phyloP scores from a whole-genome alignment of 805 yeast species.

The Ogataea neopini region DNA sequence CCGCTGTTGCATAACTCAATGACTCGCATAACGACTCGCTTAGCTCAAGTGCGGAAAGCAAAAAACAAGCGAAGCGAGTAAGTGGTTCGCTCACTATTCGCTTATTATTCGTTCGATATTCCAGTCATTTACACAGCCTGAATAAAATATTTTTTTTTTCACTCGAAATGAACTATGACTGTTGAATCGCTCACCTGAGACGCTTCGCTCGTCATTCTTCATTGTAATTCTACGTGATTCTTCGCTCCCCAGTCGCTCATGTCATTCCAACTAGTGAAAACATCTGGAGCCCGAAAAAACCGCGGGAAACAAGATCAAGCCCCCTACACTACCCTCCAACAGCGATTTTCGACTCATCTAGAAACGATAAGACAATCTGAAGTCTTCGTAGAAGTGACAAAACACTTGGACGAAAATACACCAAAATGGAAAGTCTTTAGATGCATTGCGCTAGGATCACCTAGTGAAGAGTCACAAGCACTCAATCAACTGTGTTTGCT shows the following conservation, averaged over 20 bases:
- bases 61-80: too few relatives aligned
- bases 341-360: slow-evolving; percentile 3
- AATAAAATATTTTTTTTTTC: background rate
- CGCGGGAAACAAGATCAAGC: background rate
- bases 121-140: too few relatives aligned
- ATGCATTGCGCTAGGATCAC: slow-evolving; percentile 36
- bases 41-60: too few relatives aligned
- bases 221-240: too few relatives aligned
- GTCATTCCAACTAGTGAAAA: background rate
- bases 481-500: slow-evolving; percentile 32
- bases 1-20: too few relatives aligned
- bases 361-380: slow-evolving; percentile 9
- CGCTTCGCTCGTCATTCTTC: too few relatives aligned
- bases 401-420: slow-evolving; percentile 11
- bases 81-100: too few relatives aligned
- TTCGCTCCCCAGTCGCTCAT: too few relatives aligned
- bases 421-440: slow-evolving; percentile 18
- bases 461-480: slow-evolving; percentile 25
- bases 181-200: too few relatives aligned
- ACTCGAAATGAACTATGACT: too few relatives aligned
- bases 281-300: background rate
- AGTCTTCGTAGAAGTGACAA: slow-evolving; percentile 13
- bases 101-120: background rate
- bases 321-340: background rate
- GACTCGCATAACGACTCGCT: too few relatives aligned